Evolutionary conservation across 306 rosid genomes (phyloP).

Genomic region (Castanopsis chinensis): DNA sequence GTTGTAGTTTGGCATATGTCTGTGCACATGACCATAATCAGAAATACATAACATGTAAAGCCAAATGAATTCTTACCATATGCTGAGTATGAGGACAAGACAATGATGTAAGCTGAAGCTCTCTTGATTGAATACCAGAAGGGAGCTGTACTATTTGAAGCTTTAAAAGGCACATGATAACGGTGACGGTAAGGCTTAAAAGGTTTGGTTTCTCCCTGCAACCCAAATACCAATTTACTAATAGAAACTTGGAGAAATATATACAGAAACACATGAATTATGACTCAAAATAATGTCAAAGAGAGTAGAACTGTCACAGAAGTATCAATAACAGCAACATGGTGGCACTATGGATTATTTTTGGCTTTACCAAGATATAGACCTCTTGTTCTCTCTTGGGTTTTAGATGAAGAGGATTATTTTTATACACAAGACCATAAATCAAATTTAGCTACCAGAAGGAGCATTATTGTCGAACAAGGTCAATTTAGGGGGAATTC

Average conservation of each 20-base stretch:
- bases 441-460: background rate
- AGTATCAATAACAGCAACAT: background rate
- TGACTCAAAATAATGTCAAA: background rate
- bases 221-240: background rate
- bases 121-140: constrained; percentile 77
- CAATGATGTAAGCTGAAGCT: constrained; percentile 76
- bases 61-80: constrained; percentile 37
- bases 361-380: background rate
- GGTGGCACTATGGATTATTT: background rate
- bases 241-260: background rate
- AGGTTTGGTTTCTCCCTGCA: constrained; percentile 63
- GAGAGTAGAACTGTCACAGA: background rate
- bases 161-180: constrained; percentile 45
- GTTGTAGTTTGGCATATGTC: background rate
- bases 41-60: background rate
- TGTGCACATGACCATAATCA: background rate
- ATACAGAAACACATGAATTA: too few species aligned
- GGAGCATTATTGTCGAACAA: background rate
- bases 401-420: background rate
- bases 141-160: constrained; percentile 54
- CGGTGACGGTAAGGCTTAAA: constrained; percentile 62
- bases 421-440: background rate
- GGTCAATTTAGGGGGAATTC: background rate
- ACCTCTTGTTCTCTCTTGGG: background rate
- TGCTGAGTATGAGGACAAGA: constrained; percentile 71